Evolutionary conservation across 2,329 filamentous ascomycete genomes (phyloP).

Genomic region (Fusarium penzigii): DNA sequence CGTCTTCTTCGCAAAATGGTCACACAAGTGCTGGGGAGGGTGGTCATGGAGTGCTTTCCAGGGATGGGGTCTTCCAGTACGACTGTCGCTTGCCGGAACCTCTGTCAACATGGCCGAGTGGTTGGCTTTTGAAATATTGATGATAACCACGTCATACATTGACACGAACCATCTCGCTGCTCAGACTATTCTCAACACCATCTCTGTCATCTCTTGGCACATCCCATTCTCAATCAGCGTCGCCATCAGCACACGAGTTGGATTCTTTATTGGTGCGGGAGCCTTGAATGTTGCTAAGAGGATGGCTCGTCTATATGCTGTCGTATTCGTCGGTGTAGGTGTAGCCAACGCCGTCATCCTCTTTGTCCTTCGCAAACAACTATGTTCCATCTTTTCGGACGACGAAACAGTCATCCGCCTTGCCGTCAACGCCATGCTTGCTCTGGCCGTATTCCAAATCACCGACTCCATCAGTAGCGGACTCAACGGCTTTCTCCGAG

Average conservation of each 20-base stretch:
- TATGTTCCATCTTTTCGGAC: constrained; percentile 19
- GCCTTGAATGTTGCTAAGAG: constrained; percentile 18
- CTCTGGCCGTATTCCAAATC: constrained; percentile 21
- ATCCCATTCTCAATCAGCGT: constrained; percentile 45
- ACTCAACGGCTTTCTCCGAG: constrained; percentile 21
- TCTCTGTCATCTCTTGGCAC: constrained; percentile 44
- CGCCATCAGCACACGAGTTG: constrained; percentile 43
- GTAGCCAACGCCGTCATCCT: constrained; percentile 17
- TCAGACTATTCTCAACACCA: constrained; percentile 43
- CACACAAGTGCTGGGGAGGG: constrained; percentile 38
- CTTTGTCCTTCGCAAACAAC: constrained; percentile 12
- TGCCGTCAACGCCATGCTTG: constrained; percentile 14
- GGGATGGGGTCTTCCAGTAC: constrained; percentile 43
- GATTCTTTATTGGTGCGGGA: constrained; percentile 42
- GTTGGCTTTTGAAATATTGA: constrained; percentile 45
- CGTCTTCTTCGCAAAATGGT: constrained; percentile 40
- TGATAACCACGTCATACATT: constrained; percentile 46
- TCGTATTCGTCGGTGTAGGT: constrained; percentile 16
- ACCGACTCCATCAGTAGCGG: constrained; percentile 21
- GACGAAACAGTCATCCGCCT: constrained; percentile 14
- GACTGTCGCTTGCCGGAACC: constrained; percentile 40
- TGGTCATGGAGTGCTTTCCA: constrained; percentile 37
- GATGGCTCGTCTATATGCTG: constrained; percentile 13
- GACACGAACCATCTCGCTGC: constrained; percentile 44
- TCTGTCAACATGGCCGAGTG: constrained; percentile 44